phyloP scores from a whole-genome alignment of 192 early-diverging fungal genomes.

The Umbelopsis ramanniana region DNA sequence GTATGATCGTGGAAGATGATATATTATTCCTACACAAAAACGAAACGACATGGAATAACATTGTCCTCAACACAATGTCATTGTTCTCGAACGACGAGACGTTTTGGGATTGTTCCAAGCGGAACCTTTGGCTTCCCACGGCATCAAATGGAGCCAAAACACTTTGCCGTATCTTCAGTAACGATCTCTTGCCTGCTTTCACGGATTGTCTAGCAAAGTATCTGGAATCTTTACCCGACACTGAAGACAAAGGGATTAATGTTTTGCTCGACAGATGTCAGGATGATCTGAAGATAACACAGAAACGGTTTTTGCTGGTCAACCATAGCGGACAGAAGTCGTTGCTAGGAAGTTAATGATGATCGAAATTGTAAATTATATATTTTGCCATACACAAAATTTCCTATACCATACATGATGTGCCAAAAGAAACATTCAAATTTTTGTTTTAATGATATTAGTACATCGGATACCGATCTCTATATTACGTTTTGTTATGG shows the following conservation, averaged over 20 bases:
- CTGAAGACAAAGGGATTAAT: not conserved
- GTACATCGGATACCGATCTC: not conserved
- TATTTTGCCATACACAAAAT: not conserved
- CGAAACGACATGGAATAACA: slow-evolving; percentile 3
- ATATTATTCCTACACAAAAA: slow-evolving; percentile 1
- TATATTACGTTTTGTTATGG: not conserved
- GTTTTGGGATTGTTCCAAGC: slow-evolving; percentile 14
- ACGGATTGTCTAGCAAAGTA: not conserved
- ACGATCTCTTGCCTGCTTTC: not conserved
- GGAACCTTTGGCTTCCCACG: not conserved
- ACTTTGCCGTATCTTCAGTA: slow-evolving; percentile 9
- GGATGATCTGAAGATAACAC: not conserved
- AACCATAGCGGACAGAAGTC: slow-evolving; percentile 8
- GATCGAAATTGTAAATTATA: not conserved
- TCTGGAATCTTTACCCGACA: not conserved
- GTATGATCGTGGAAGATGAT: slow-evolving; percentile 11
- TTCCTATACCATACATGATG: not conserved
- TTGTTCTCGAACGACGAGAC: not conserved
- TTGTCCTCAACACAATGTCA: not conserved
- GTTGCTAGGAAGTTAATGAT: not conserved
- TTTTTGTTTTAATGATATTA: not conserved
- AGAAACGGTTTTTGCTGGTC: slow-evolving; percentile 11
- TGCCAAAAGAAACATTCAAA: not conserved
- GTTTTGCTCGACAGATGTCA: not conserved
- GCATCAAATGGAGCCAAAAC: not conserved